phyloP scores from a whole-genome alignment of 1,139 yeast species.

The Hanseniaspora sp. region DNA sequence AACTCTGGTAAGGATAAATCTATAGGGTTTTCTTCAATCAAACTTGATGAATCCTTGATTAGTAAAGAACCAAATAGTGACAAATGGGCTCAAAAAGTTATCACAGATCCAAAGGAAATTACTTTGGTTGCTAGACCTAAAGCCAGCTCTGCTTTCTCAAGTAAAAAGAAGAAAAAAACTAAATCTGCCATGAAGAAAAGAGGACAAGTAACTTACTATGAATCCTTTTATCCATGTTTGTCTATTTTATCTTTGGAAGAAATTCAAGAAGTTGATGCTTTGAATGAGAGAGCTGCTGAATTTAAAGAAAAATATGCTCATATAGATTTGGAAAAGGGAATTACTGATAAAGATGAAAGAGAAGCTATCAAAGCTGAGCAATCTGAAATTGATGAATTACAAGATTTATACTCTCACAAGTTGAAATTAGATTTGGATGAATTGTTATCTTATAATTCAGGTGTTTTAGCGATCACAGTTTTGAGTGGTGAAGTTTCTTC shows the following conservation, averaged over 20 bases:
- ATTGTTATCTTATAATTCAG: constrained; percentile 52
- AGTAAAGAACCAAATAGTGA: constrained; percentile 45
- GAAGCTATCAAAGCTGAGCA: constrained; percentile 26
- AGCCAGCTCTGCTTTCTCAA: constrained; percentile 5
- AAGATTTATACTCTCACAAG: constrained; percentile 37
- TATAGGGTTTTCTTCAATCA: constrained; percentile 68
- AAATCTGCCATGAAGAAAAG: constrained; percentile 30
- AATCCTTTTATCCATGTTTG: constrained; percentile 71
- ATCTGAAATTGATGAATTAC: constrained; percentile 32
- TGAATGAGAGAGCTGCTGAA: constrained; percentile 31
- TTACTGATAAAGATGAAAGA: constrained; percentile 24
- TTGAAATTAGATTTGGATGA: constrained; percentile 54
- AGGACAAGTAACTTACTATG: constrained; percentile 60
- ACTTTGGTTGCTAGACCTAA: constrained; percentile 45
- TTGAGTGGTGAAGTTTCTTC: constrained; percentile 46
- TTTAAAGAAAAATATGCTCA: constrained; percentile 27
- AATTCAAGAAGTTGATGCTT: constrained; percentile 43
- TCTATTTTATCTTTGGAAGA: constrained; percentile 72
- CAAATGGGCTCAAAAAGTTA: constrained; percentile 50
- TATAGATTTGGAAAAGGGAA: constrained; percentile 23
- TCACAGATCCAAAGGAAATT: constrained; percentile 46
- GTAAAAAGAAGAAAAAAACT: constrained; percentile 43
- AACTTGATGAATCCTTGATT: constrained; percentile 50
- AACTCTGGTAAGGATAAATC: constrained; percentile 67
- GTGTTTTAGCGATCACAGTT: constrained; percentile 62